phyloP scores from a whole-genome alignment of 352 stramenopile species.

The Pilasporangium apinafurcum region DNA sequence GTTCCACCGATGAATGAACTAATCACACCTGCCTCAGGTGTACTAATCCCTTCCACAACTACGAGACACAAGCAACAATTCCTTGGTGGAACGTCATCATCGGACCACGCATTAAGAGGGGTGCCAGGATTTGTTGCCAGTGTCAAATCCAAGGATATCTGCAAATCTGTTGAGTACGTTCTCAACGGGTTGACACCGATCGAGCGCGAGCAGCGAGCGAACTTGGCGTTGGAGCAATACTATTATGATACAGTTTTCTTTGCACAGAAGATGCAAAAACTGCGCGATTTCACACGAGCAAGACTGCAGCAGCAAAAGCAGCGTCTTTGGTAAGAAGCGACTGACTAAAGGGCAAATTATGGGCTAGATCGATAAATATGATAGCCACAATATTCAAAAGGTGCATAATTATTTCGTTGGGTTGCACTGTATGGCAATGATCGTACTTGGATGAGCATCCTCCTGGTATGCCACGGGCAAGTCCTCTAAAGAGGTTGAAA shows the following conservation, averaged over 20 bases:
- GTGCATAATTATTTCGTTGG: background rate
- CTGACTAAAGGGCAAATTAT: too few species aligned
- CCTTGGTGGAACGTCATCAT: constrained; percentile 21
- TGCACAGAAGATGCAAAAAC: constrained; percentile 25
- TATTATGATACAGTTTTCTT: constrained; percentile 50
- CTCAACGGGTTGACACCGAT: constrained; percentile 14
- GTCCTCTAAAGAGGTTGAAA: too few species aligned
- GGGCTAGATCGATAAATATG: background rate
- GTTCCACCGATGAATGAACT: constrained; percentile 57
- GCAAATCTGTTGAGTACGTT: constrained; percentile 24
- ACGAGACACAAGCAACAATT: constrained; percentile 25
- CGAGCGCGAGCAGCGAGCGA: constrained; percentile 20
- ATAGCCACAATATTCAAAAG: too few species aligned
- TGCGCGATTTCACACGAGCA: constrained; percentile 20
- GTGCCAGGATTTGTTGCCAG: constrained; percentile 35
- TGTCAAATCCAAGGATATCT: constrained; percentile 21
- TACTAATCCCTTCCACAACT: too few species aligned
- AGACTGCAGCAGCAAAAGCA: background rate
- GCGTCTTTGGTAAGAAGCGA: background rate
- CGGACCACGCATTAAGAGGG: constrained; percentile 16
- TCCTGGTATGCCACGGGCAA: too few species aligned
- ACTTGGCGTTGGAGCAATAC: constrained; percentile 30
- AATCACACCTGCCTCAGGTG: constrained; percentile 22
- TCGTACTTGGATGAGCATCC: too few species aligned
- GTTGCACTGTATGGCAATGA: background rate